Percentiles rank a stretch among this genome's conserved stretches.
Evolutionary conservation across 768 basidiomycete genomes (phyloP).

Genomic region (Amanita rubescens): DNA sequence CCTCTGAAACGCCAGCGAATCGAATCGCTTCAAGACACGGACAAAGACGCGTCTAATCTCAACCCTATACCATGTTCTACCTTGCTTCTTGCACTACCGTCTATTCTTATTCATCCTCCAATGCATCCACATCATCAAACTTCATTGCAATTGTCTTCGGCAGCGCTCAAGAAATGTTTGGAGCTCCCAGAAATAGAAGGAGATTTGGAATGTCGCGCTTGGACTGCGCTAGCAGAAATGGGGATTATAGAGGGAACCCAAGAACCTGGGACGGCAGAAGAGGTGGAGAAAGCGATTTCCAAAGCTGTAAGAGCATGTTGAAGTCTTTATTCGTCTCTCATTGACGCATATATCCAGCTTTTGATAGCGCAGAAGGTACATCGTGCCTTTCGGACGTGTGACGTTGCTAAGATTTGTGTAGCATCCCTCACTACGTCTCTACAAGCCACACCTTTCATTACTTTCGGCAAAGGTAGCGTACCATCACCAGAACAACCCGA

Average conservation of each 20-base stretch:
- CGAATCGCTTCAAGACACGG: background rate
- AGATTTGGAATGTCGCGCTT: conserved; percentile 62
- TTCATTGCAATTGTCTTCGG: conserved; percentile 48
- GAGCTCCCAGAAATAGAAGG: conserved; percentile 40
- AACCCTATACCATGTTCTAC: conserved; percentile 27
- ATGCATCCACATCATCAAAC: conserved; percentile 46
- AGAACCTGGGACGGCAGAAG: conserved; percentile 49
- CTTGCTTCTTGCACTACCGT: conserved; percentile 57
- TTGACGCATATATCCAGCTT: conserved; percentile 25
- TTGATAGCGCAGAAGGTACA: conserved; percentile 54
- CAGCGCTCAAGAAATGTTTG: conserved; percentile 52
- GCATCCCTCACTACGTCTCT: conserved; percentile 60
- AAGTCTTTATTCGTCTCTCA: conserved; percentile 2
- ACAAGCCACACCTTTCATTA: conserved; percentile 50
- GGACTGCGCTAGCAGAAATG: conserved; percentile 62
- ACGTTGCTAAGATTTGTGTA: conserved; percentile 17
- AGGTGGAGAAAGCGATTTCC: conserved; percentile 62
- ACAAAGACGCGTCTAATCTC: background rate
- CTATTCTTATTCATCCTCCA: conserved; percentile 56
- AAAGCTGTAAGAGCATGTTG: conserved; percentile 50
- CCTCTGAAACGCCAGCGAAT: conserved; percentile 10
- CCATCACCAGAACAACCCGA: conserved; percentile 41
- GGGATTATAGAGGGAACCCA: conserved; percentile 45
- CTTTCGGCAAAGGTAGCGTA: conserved; percentile 54
- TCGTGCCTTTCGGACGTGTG: background rate